Evolutionary conservation across 176 grass and related monocot species (phyloP).

Genomic region (Bolboschoenus planiculmis): DNA sequence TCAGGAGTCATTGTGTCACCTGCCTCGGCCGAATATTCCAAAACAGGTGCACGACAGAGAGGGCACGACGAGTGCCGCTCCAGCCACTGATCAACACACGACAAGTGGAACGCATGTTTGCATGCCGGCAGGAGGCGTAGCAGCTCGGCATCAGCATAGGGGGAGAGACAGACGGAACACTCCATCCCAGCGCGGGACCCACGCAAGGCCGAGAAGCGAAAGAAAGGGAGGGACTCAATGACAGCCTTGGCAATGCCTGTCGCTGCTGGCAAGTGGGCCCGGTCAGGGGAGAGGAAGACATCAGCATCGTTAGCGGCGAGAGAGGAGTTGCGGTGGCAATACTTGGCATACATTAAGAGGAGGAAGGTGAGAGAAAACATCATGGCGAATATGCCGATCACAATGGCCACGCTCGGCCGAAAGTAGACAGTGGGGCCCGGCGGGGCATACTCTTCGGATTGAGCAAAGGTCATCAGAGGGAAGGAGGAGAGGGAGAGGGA

Average conservation of each 20-base stretch:
- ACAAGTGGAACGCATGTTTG: conserved; percentile 77
- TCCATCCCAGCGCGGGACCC: conserved; percentile 68
- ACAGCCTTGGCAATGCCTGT: conserved; percentile 45
- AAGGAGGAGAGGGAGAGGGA: not conserved
- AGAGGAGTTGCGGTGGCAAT: conserved; percentile 42
- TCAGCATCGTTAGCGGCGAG: not conserved
- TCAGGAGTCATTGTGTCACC: conserved; percentile 8
- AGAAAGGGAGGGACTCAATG: conserved; percentile 76
- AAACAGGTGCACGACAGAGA: conserved; percentile 58
- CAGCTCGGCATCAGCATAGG: conserved; percentile 59
- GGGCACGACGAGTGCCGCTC: conserved; percentile 66
- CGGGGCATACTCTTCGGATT: not conserved
- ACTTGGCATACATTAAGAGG: conserved; percentile 92
- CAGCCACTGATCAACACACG: conserved; percentile 79
- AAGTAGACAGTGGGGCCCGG: conserved; percentile 41
- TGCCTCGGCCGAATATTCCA: conserved; percentile 11
- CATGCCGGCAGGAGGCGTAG: conserved; percentile 82
- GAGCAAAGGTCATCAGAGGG: not conserved
- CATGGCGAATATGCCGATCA: conserved; percentile 77
- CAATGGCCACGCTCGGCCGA: conserved; percentile 67
- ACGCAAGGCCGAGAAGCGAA: conserved; percentile 59
- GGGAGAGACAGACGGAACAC: conserved; percentile 79
- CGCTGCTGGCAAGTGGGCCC: not conserved
- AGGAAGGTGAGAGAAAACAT: conserved; percentile 84
- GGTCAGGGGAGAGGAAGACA: not conserved